A percentile compares a stretch with the other conserved stretches of the same genome.
Evolutionary conservation across 148 eudicot genomes (phyloP).

Genomic region (Arctostaphylos glauca): DNA sequence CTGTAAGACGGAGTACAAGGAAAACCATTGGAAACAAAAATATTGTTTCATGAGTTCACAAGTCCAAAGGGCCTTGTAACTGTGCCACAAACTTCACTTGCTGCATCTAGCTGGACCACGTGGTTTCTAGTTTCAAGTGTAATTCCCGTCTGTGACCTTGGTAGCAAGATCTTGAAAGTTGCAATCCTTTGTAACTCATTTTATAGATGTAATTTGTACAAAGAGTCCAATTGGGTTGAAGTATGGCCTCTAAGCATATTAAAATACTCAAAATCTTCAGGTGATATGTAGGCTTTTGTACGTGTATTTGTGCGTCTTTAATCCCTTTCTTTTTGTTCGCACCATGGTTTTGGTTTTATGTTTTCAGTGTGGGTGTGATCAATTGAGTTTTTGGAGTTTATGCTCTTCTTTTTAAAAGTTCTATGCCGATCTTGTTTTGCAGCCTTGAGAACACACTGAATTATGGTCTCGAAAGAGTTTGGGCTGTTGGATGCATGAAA

Average conservation of each 20-base stretch:
- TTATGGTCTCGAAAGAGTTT: constrained; percentile 89
- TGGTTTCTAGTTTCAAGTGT: not conserved
- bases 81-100: constrained; percentile 6
- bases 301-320: not conserved
- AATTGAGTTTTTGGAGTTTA: constrained; percentile 4
- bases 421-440: constrained; percentile 26
- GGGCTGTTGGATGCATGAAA: constrained; percentile 89
- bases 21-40: not conserved
- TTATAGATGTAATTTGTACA: not conserved
- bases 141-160: not conserved
- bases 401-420: constrained; percentile 8
- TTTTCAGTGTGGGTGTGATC: not conserved
- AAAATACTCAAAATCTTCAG: not conserved
- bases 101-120: not conserved
- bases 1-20: not conserved
- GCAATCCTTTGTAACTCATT: not conserved
- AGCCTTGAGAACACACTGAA: constrained; percentile 91
- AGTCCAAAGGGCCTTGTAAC: constrained; percentile 4
- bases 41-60: not conserved
- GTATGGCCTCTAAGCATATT: not conserved
- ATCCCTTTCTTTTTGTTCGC: not conserved
- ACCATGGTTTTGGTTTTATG: not conserved
- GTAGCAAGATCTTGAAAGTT: not conserved
- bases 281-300: not conserved
- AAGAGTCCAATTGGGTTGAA: not conserved